phyloP scores from a whole-genome alignment of 768 basidiomycete species.

The Gymnopilus junonius region DNA sequence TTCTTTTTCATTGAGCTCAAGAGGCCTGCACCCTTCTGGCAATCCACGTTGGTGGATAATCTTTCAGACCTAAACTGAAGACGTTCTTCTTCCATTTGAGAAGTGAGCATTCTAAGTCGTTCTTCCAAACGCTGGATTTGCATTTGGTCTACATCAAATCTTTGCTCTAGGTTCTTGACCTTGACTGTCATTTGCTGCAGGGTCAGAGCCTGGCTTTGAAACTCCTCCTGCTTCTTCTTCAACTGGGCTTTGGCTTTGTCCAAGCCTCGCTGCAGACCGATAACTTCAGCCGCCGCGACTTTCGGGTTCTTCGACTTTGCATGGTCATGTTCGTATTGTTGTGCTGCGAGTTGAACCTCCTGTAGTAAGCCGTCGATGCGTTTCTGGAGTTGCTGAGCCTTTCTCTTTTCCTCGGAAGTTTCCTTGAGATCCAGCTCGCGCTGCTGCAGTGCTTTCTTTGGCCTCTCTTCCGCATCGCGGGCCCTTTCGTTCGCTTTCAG shows the following conservation, averaged over 20 bases:
- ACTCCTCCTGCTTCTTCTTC: slow-evolving; percentile 17
- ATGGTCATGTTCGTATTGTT: neutral
- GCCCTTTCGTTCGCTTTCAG: slow-evolving; percentile 5
- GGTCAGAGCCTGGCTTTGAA: slow-evolving; percentile 2
- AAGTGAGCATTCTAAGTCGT: neutral
- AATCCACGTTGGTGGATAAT: neutral
- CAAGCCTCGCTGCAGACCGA: slow-evolving; percentile 7
- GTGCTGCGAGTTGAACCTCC: neutral
- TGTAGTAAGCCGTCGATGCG: slow-evolving; percentile 1
- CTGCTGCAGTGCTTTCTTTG: neutral
- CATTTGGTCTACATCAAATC: neutral
- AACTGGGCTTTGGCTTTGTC: slow-evolving; percentile 6
- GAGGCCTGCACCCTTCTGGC: neutral
- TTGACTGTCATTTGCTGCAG: slow-evolving; percentile 3
- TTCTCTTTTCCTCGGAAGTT: neutral
- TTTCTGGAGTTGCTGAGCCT: slow-evolving; percentile 3
- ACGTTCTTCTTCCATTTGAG: neutral
- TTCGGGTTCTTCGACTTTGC: slow-evolving; percentile 1
- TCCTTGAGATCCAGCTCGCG: neutral
- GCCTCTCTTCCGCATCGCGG: slow-evolving; percentile 2
- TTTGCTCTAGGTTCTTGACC: neutral
- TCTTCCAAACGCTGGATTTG: neutral
- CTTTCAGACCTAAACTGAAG: neutral
- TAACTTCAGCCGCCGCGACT: neutral
- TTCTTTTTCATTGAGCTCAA: neutral